Base-by-base conservation (phyloP, 345 rosid genomes). In the Bretschneidera sinensis region DNA sequence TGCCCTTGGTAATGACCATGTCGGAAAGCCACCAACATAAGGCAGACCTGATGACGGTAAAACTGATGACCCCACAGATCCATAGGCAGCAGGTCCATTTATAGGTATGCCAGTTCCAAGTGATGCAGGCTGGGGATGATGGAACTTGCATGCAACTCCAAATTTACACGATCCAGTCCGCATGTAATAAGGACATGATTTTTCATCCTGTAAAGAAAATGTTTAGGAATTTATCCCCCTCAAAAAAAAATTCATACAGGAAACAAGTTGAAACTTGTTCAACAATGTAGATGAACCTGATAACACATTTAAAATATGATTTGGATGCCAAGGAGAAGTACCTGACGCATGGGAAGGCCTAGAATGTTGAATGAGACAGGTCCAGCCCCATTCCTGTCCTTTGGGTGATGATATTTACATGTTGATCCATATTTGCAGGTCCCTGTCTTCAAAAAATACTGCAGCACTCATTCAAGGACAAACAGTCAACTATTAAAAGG, bases 361-460 rank as follows among this genome's bases (percentile, higher is more conserved):
- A 86, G 65, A 72, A 57, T 47, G 67, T 88, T 88, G 60, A 84
- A 88, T 59, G 72, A 72, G 63, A 84, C 82, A 4, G 87, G 91
- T 70, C 85, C 95, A 59, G 91, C 95, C 64, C 95, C 95, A 61
- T 88, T 85, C 75, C 91, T 81, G 70, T 88, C 92, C 66, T 83
- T 88, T 58, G 96, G 92, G 68, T 88, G 96, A 69, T 88, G 90
- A 71, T 82, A 88, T 78, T 88, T 88, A 76, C 96, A 88, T 13
- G 92, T 82, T 31, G 87, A 47, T 52, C 92, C 96, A 63, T 84
- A 88, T 71, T 85, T 86, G 81, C 96, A 88, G 25, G 91, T 85
- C 52, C 96, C 96, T 43, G 96, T 88, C 85, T 82, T 88, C 48
- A 88, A 54, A 78, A 63, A 88, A 70, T 83, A 88, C 92, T 88